Evolutionary conservation across 1,284 basidiomycete species (phyloP).

Genomic region (Microbotryum saponariae): DNA sequence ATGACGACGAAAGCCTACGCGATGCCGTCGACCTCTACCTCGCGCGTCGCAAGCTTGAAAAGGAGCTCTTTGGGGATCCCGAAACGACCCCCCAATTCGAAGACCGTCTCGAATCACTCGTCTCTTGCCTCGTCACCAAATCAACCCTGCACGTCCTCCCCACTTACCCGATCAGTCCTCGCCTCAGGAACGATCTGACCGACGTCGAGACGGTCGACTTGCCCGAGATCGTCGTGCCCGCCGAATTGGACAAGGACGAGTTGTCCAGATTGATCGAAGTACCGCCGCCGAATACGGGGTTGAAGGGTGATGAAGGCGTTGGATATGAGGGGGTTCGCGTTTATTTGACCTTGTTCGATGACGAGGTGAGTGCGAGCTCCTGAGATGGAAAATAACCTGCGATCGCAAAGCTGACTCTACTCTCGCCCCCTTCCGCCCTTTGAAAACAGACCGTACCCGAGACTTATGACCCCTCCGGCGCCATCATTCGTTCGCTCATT

Average conservation of each 20-base stretch:
- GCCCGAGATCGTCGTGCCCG: constrained; percentile 72
- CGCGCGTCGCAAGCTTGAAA: constrained; percentile 20
- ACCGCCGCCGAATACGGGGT: constrained; percentile 33
- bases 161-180: constrained; percentile 32
- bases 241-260: constrained; percentile 74
- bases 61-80: constrained; percentile 28
- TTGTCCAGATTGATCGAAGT: constrained; percentile 46
- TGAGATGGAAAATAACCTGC: too few relatives aligned
- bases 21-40: constrained; percentile 27
- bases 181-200: constrained; percentile 45
- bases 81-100: constrained; percentile 27
- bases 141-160: constrained; percentile 3
- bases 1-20: constrained; percentile 18
- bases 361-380: constrained; percentile 52
- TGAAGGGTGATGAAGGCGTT: constrained; percentile 54
- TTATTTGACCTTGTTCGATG: constrained; percentile 64
- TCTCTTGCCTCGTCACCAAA: constrained; percentile 13
- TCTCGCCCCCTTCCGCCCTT: constrained; percentile 20
- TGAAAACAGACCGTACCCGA: constrained; percentile 18
- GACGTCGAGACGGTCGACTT: constrained; percentile 57
- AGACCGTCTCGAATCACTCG: constrained; percentile 24
- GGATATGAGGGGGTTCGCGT: constrained; percentile 55
- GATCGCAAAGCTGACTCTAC: constrained; percentile 8
- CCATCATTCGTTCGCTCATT: constrained; percentile 53
- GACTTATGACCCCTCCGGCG: constrained; percentile 16